Evolutionary conservation across 371 early-diverging fungal genomes (phyloP).

Genomic region (Apophysomyces variabilis): DNA sequence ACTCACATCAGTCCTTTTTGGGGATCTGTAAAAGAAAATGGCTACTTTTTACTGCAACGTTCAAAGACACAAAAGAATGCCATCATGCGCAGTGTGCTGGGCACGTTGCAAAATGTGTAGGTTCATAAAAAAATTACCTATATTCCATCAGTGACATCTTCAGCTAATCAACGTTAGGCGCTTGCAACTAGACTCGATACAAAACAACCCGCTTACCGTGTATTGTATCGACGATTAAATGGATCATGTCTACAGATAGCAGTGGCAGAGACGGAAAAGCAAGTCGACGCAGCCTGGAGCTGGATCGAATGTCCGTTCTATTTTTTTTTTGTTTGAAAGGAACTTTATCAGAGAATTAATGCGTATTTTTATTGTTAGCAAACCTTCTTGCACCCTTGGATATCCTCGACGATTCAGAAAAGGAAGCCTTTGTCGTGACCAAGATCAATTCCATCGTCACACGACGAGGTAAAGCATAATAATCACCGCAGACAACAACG

Average conservation of each 20-base stretch:
- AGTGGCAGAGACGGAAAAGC: constrained; percentile 80
- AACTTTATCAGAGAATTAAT: too few species aligned
- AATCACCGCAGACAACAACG: background rate
- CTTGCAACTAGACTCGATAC: constrained; percentile 74
- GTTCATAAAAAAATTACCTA: constrained; percentile 12
- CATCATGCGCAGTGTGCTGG: constrained; percentile 71
- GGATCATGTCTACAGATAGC: constrained; percentile 65
- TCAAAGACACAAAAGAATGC: constrained; percentile 63
- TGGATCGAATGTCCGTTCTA: constrained; percentile 77
- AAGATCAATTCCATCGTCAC: constrained; percentile 90
- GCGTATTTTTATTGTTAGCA: constrained; percentile 37
- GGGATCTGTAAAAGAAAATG: constrained; percentile 63
- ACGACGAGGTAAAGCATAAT: constrained; percentile 65
- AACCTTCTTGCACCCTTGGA: constrained; percentile 71
- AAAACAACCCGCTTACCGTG: constrained; percentile 92
- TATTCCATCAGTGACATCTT: background rate
- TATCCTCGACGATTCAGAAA: constrained; percentile 81
- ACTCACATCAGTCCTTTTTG: constrained; percentile 53
- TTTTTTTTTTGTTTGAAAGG: constrained; percentile 10
- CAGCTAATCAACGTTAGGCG: constrained; percentile 4
- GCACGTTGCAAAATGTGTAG: constrained; percentile 85
- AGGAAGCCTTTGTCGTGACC: constrained; percentile 83
- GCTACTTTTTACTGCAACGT: constrained; percentile 73
- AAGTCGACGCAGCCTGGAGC: constrained; percentile 84
- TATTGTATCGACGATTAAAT: constrained; percentile 71